phyloP scores from a whole-genome alignment of 495 filamentous ascomycete species.

The Lepraria neglecta region DNA sequence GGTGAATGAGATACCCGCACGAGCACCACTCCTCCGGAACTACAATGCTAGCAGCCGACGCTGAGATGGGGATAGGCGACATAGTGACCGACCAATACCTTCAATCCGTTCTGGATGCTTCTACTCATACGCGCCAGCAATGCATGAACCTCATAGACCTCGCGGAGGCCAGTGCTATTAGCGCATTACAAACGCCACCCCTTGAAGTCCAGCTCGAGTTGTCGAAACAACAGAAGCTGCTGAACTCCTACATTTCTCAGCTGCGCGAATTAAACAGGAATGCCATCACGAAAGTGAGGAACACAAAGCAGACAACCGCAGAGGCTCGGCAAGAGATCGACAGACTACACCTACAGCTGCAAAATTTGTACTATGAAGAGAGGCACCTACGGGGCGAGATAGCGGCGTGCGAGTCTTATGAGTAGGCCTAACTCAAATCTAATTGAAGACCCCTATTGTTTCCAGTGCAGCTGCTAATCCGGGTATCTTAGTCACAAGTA shows the following conservation, averaged over 20 bases:
- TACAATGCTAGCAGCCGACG: conserved; percentile 17
- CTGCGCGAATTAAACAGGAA: conserved; percentile 77
- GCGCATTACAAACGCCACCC: conserved; percentile 34
- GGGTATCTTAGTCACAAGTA: conserved; percentile 67
- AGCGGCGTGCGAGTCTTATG: conserved; percentile 79
- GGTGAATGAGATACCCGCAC: too few relatives aligned
- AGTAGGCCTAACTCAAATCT: conserved; percentile 49
- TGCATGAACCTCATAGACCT: conserved; percentile 64
- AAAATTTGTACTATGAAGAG: conserved; percentile 97
- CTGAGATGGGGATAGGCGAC: conserved; percentile 47
- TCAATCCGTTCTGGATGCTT: conserved; percentile 62
- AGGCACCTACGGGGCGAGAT: conserved; percentile 87
- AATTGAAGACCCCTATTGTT: not conserved
- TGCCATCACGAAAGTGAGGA: conserved; percentile 70
- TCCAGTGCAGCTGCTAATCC: conserved; percentile 14
- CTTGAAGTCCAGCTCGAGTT: conserved; percentile 54
- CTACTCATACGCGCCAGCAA: conserved; percentile 61
- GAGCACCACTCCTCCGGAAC: not conserved
- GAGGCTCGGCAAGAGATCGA: conserved; percentile 89
- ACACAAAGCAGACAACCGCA: conserved; percentile 79
- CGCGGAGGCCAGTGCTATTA: conserved; percentile 43
- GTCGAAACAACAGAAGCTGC: conserved; percentile 70
- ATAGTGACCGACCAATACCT: conserved; percentile 67
- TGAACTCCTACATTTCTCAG: conserved; percentile 72
- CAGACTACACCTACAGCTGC: conserved; percentile 79